Evolutionary conservation across 140 eudicot genomes (phyloP), one percentile per base, ranked within the genome.

Genomic region (Senecio squalidus): DNA sequence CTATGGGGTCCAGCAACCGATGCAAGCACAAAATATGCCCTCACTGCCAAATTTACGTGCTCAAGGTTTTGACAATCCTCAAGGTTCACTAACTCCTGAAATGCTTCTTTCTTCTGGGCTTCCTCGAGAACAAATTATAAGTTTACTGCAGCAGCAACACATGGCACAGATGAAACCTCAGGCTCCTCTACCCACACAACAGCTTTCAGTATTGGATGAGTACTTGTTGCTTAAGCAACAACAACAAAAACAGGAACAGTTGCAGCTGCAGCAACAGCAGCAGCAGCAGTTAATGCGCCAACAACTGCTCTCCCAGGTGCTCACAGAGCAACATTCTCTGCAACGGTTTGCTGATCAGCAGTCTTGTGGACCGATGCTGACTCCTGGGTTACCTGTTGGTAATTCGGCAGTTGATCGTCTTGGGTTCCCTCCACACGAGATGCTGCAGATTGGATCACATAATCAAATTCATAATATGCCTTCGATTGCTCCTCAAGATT

Each of bases 151-250:
- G 45, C 95, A 87, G 67, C 92, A 92, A 38, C 78, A 92, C 61
- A 55, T 55, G 45, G 9, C 41, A 55, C 61, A 55, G 70, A 31
- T 79, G 53, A 91, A 88, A 25, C 69, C 92, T 21, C 96, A 79
- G 73, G 39, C 74, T 30, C 77, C 84, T 4, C 51, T 74, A 55
- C 69, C 93, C 23, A 14, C 81, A n/a, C 98, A 78, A 60, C 89
- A 79, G 46, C 58, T 73, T 69, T 77, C 95, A 2, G 16, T 80
- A 30, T 57, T 92, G 74, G 95, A 92, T 52, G 82, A 69, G 41
- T 71, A 86, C 24, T 48, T 87, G 82, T 62, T 92, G 72, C 95
- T 92, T 55, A 80, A 79, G 73, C 98, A 87, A 76, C 85, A 84
- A 28, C 84, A 83, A 11, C 72, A 55, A 43, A 55, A 67, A 17